A percentile compares a stretch with the other conserved stretches of the same genome.
Evolutionary conservation across 1,139 yeast species (phyloP).

Genomic region (Blastobotrys capitulatus): DNA sequence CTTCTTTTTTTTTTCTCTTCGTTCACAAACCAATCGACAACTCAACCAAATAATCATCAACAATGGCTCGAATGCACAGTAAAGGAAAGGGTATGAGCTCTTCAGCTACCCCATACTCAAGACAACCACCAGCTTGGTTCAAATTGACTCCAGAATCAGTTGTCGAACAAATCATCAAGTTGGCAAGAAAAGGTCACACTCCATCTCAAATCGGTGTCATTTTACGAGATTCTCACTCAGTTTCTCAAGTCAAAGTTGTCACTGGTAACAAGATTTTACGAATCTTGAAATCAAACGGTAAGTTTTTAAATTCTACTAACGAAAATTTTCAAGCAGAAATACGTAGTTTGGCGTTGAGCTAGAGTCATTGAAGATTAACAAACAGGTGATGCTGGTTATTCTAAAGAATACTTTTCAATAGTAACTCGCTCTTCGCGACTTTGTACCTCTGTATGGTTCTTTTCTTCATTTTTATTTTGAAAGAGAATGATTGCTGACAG

Average conservation of each 20-base stretch:
- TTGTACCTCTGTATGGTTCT: constrained; percentile 35
- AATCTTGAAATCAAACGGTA: constrained; percentile 98
- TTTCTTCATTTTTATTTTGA: neutral
- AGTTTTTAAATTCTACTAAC: constrained; percentile 16
- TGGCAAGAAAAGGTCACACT: constrained; percentile 99
- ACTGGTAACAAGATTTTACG: constrained; percentile 99
- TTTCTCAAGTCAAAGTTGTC: constrained; percentile 93
- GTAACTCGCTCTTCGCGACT: neutral
- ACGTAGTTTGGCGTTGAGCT: neutral
- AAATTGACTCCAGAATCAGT: constrained; percentile 93
- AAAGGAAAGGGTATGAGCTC: constrained; percentile 98
- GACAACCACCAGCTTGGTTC: constrained; percentile 99
- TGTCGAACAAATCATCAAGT: constrained; percentile 97
- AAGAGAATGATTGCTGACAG: constrained; percentile 31
- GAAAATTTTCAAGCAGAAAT: neutral
- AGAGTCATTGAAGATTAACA: neutral
- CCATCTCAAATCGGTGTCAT: constrained; percentile 99
- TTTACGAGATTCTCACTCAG: constrained; percentile 99
- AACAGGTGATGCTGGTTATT: neutral
- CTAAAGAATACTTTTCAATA: too few species aligned
- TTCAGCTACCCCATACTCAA: constrained; percentile 98
- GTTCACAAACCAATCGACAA: constrained; percentile 6
- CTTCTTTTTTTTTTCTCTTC: neutral
- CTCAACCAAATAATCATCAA: constrained; percentile 24
- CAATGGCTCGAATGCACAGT: constrained; percentile 60